Evolutionary conservation across 2,329 filamentous ascomycete genomes (phyloP), one percentile per base, ranked within the genome.

Genomic region (Calonectria pauciramosa): DNA sequence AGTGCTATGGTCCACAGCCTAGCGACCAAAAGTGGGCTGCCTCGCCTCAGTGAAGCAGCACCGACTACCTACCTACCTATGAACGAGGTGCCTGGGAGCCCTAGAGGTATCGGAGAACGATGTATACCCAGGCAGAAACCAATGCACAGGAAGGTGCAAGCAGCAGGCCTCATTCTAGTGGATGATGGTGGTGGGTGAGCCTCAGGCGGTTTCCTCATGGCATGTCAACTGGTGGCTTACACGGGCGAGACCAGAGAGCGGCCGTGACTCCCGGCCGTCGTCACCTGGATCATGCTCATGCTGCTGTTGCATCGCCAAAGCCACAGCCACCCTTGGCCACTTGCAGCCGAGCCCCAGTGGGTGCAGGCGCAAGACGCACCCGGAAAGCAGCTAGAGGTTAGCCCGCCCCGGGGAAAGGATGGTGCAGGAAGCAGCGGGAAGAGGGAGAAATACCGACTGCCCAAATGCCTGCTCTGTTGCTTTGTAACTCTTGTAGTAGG

Each of bases 1-100:
- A 52, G 41, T 51, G 28, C 30, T 52, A 8, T 26, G 49, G 54
- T 41, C 70, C 70, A 47, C 70, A 30, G 28, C 6, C 28, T 30
- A 63, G 64, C n/a, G 38, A 41, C 30, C 52, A 26, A 63, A 63
- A 72, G 70, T 68, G 70, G 70, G 64, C 32, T 70, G 28, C 52
- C 44, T 51, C 26, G 36, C n/a, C 44, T n/a, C 34, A 23, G 20
- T 23, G 52, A 41, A 65, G 20, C 26, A 54, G 51, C 14, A 23
- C 14, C 26, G 16, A 44, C 41, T 20, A n/a, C n/a, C n/a, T n/a
- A n/a, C n/a, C n/a, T n/a, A n/a, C n/a, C n/a, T n/a, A 44, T 41
- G 38, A 20, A 18, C 41, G 18, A n/a, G 41, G 18, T 6, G 18
- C 18, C 18, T 44, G 10, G 41, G 18, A 34, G 34, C 30, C 8